Conservation (phyloP, 1,284 basidiomycete species). For the Malassezia japonica region DNA sequence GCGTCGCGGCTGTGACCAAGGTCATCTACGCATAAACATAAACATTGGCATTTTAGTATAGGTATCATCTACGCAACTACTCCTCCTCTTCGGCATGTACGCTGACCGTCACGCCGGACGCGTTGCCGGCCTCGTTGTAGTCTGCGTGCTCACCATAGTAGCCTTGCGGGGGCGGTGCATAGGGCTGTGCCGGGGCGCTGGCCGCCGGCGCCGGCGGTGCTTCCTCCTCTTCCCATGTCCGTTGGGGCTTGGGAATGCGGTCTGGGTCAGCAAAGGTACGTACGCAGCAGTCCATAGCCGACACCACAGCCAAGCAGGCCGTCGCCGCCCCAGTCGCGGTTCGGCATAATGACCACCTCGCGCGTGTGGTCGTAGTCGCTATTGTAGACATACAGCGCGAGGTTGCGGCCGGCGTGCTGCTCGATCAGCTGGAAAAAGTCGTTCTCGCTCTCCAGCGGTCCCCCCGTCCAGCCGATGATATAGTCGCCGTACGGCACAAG, state of each 20-base stretch:
- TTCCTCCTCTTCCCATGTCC: conserved; percentile 4
- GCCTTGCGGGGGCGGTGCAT: not conserved
- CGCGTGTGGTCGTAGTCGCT: conserved; percentile 70
- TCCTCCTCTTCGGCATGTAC: conserved; percentile 17
- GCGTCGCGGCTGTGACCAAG: conserved; percentile 18
- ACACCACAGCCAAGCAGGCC: conserved; percentile 43
- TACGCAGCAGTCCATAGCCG: conserved; percentile 38
- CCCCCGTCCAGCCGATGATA: conserved; percentile 88
- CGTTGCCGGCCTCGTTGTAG: not conserved
- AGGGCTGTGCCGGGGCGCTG: not conserved
- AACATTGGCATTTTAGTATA: not conserved
- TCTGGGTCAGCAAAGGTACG: conserved; percentile 5
- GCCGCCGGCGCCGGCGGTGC: not conserved
- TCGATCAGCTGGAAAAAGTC: conserved; percentile 97
- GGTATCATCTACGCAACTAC: not conserved
- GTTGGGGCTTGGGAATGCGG: conserved; percentile 17
- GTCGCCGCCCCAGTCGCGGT: conserved; percentile 43
- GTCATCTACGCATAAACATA: not conserved
- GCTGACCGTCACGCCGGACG: conserved; percentile 12
- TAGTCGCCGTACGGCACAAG: conserved; percentile 80
- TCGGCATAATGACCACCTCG: conserved; percentile 42
- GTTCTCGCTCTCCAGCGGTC: conserved; percentile 69
- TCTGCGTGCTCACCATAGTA: not conserved
- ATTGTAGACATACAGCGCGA: conserved; percentile 90
- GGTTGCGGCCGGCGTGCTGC: conserved; percentile 79